Evolutionary conservation across 2,329 filamentous ascomycete genomes (phyloP).

Genomic region (Phaeophleospora eucalypticola): DNA sequence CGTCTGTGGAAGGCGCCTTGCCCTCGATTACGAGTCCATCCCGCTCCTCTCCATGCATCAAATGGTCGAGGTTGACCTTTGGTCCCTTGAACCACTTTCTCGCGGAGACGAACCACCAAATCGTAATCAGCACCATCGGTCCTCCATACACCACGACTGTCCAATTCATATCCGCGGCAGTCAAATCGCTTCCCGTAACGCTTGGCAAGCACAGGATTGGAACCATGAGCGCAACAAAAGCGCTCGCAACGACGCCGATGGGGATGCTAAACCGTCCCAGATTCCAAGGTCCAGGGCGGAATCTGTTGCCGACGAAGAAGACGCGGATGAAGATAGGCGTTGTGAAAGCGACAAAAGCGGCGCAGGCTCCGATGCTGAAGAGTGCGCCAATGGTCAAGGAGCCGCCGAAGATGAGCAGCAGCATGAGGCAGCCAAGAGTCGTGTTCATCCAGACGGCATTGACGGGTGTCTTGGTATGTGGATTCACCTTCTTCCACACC

Average conservation of each 20-base stretch:
- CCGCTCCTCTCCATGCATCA: slow-evolving; percentile 9
- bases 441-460: slow-evolving; percentile 68
- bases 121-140: slow-evolving; percentile 52
- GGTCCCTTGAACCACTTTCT: slow-evolving; percentile 68
- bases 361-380: slow-evolving; percentile 67
- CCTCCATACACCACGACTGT: slow-evolving; percentile 63
- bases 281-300: slow-evolving; percentile 66
- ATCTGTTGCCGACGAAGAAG: slow-evolving; percentile 58
- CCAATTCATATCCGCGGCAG: slow-evolving; percentile 60
- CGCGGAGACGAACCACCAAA: slow-evolving; percentile 63
- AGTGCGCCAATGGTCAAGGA: slow-evolving; percentile 61
- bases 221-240: slow-evolving; percentile 63
- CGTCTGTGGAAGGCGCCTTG: slow-evolving; percentile 8
- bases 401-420: slow-evolving; percentile 63
- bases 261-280: slow-evolving; percentile 57
- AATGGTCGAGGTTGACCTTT: slow-evolving; percentile 55
- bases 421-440: slow-evolving; percentile 54
- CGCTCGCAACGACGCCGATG: slow-evolving; percentile 54
- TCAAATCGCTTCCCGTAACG: slow-evolving; percentile 52
- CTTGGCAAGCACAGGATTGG: slow-evolving; percentile 64
- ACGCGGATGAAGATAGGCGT: slow-evolving; percentile 57
- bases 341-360: slow-evolving; percentile 60
- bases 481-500: slow-evolving; percentile 59
- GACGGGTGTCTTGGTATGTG: slow-evolving; percentile 60
- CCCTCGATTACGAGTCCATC: slow-evolving; percentile 15